Percentiles rank a stretch among this genome's conserved stretches.
Conservation (phyloP, 805 yeast genomes). For the Dipodascus geniculatus region DNA sequence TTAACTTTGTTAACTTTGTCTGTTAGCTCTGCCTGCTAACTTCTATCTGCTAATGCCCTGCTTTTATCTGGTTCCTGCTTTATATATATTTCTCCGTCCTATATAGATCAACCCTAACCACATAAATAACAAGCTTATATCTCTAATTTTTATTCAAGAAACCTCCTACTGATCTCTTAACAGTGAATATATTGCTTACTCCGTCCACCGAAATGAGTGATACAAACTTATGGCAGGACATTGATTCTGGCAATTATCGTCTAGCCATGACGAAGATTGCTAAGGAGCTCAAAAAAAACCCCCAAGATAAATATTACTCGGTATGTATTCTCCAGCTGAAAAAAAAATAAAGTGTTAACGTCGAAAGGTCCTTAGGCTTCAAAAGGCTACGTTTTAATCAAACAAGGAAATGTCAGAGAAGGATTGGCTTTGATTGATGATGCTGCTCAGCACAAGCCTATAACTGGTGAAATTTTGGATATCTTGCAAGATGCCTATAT, state of each 20-base stretch:
- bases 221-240: constrained; percentile 31
- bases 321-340: constrained; percentile 5
- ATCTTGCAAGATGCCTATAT: constrained; percentile 15
- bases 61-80: too few species aligned
- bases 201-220: constrained; percentile 13
- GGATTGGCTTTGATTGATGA: constrained; percentile 14
- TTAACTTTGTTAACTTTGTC: too few species aligned
- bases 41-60: too few species aligned
- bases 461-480: constrained; percentile 21
- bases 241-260: constrained; percentile 41
- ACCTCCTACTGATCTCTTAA: too few species aligned
- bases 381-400: constrained; percentile 15
- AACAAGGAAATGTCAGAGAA: constrained; percentile 11
- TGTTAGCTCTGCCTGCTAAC: too few species aligned
- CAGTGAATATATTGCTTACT: too few species aligned
- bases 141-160: neutral
- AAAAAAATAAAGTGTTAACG: constrained; percentile 15
- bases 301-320: constrained; percentile 41
- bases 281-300: constrained; percentile 40
- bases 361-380: constrained; percentile 25
- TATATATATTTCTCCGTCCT: too few species aligned
- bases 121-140: neutral
- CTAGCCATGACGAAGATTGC: constrained; percentile 40
- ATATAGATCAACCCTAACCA: neutral
- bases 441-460: constrained; percentile 24